Conservation (phyloP, 352 stramenopile genomes). For the Pythium utonaiense region DNA sequence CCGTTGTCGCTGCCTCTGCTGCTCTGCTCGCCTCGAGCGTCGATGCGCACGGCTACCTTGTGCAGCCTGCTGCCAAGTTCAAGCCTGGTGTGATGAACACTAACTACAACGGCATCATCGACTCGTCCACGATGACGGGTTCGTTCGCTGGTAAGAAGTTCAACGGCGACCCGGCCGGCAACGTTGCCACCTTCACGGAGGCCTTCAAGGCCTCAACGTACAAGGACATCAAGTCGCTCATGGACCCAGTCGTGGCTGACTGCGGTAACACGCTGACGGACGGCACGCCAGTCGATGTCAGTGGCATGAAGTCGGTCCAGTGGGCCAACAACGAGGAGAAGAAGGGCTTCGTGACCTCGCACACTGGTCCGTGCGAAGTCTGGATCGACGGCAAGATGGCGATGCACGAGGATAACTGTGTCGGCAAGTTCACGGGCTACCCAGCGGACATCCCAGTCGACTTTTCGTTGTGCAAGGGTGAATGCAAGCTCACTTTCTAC, state of each 20-base stretch:
- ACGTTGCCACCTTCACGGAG: slow-evolving; percentile 39
- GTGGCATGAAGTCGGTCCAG: slow-evolving; percentile 30
- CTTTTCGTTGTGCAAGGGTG: slow-evolving; percentile 26
- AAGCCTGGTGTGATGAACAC: slow-evolving; percentile 27
- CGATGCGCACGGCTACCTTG: slow-evolving; percentile 53
- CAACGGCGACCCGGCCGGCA: slow-evolving; percentile 42
- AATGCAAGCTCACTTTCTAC: slow-evolving; percentile 31
- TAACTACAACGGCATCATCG: slow-evolving; percentile 39
- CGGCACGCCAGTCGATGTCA: slow-evolving; percentile 38
- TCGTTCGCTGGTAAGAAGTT: slow-evolving; percentile 53
- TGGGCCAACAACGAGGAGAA: slow-evolving; percentile 51
- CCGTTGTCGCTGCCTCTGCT: slow-evolving; percentile 11
- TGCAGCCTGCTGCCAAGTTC: slow-evolving; percentile 39
- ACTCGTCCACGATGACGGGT: slow-evolving; percentile 26
- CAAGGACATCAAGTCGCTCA: slow-evolving; percentile 39
- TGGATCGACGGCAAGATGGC: slow-evolving; percentile 51
- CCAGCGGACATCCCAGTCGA: slow-evolving; percentile 32
- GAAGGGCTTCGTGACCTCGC: slow-evolving; percentile 46
- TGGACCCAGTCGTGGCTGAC: slow-evolving; percentile 33
- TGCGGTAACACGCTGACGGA: slow-evolving; percentile 29
- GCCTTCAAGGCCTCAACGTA: slow-evolving; percentile 38
- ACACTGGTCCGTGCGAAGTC: slow-evolving; percentile 53
- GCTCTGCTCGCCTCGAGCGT: slow-evolving; percentile 22
- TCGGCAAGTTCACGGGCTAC: slow-evolving; percentile 30
- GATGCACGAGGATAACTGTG: slow-evolving; percentile 46